phyloP scores from a whole-genome alignment of 192 early-diverging fungal genomes.

The Phlyctochytrium planicorne region DNA sequence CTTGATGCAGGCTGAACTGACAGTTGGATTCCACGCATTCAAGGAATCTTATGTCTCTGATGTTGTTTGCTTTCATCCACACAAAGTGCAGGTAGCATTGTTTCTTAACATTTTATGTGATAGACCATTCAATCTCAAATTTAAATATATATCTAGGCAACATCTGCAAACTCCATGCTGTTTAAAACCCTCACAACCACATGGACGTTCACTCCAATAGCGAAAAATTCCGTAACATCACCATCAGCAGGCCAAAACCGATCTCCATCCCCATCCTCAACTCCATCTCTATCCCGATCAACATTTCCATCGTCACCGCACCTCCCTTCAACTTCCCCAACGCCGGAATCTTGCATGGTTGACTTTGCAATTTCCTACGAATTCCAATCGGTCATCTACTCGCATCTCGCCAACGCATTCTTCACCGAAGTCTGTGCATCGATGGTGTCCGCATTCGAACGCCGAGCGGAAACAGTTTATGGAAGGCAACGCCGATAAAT shows the following conservation, averaged over 20 bases:
- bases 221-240: background rate
- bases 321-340: too few species aligned
- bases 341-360: slow-evolving; percentile 63
- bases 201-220: slow-evolving; percentile 65
- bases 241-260: slow-evolving; percentile 31
- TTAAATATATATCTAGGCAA: slow-evolving; percentile 50
- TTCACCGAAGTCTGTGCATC: slow-evolving; percentile 73
- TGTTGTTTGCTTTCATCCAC: slow-evolving; percentile 65
- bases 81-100: slow-evolving; percentile 58
- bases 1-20: slow-evolving; percentile 70
- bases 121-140: slow-evolving; percentile 28
- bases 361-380: slow-evolving; percentile 79
- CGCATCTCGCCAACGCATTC: slow-evolving; percentile 74
- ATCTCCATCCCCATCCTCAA: slow-evolving; percentile 38
- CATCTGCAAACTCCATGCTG: slow-evolving; percentile 53
- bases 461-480: slow-evolving; percentile 54
- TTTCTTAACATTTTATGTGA: slow-evolving; percentile 7
- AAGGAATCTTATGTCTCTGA: slow-evolving; percentile 76
- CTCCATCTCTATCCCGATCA: background rate
- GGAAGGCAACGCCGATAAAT: slow-evolving; percentile 25
- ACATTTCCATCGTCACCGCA: too few species aligned
- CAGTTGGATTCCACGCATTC: slow-evolving; percentile 76
- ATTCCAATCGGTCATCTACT: slow-evolving; percentile 77
- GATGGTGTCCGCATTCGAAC: slow-evolving; percentile 73
- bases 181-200: slow-evolving; percentile 65